phyloP scores from a whole-genome alignment of 1,284 basidiomycete genomes.

The Singerocomus inundabilis region DNA sequence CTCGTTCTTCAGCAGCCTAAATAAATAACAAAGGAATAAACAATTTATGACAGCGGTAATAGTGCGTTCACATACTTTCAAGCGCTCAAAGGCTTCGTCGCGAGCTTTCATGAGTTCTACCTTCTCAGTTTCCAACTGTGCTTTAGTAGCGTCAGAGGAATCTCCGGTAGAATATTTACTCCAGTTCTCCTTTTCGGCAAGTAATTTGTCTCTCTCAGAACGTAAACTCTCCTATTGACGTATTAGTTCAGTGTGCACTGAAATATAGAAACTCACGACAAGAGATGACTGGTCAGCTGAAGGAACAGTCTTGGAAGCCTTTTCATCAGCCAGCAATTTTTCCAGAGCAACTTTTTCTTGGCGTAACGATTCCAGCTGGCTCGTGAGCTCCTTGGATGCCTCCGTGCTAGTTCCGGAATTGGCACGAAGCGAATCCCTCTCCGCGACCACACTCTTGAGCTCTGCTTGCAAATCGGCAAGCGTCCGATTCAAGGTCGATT shows the following conservation, averaged over 20 bases:
- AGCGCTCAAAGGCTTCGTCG: constrained; percentile 55
- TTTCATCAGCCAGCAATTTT: constrained; percentile 40
- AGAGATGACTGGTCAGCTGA: constrained; percentile 36
- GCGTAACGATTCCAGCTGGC: constrained; percentile 41
- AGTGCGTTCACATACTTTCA: constrained; percentile 43
- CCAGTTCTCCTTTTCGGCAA: constrained; percentile 58
- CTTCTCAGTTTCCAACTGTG: constrained; percentile 58
- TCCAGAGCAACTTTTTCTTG: constrained; percentile 46
- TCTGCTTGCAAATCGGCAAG: constrained; percentile 33
- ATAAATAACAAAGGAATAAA: not conserved
- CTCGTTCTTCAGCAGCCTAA: constrained; percentile 48
- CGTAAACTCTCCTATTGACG: constrained; percentile 48
- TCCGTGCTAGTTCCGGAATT: constrained; percentile 17
- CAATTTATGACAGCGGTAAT: not conserved
- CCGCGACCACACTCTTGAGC: constrained; percentile 34
- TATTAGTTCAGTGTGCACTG: constrained; percentile 8
- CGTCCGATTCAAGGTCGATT: constrained; percentile 37
- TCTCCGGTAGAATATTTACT: constrained; percentile 27
- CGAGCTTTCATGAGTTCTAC: constrained; percentile 53
- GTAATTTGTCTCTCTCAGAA: constrained; percentile 58
- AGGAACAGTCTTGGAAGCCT: constrained; percentile 35
- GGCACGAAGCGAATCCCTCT: constrained; percentile 33
- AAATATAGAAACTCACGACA: constrained; percentile 42
- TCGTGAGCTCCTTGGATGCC: constrained; percentile 28
- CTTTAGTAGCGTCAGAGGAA: constrained; percentile 35